Base-by-base conservation (phyloP, 257 asterid species). In the Linderniella brevidens region DNA sequence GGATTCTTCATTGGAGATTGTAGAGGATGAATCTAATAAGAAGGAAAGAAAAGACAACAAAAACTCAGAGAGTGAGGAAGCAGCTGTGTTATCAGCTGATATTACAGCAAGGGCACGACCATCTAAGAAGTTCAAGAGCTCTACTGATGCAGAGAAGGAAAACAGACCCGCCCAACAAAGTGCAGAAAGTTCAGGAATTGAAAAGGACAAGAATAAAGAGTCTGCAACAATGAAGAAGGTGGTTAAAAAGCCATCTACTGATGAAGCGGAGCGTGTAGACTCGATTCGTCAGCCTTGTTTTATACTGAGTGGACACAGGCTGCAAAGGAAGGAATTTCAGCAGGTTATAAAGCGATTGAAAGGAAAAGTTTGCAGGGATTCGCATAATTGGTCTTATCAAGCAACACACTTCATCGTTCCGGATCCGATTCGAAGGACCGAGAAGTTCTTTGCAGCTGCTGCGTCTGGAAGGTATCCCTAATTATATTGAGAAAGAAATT, bases 371-470 rank as follows among this genome's bases (percentile, higher is more conserved):
- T 88, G 98, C 62, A 70, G 86, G 64, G 98, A 84, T 61, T 70
- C 94, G 67, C 98, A 90, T 65, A 75, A 69, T 38, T 90, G 98
- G 98, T 79, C 92, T 2, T 88, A 84, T 73, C 92, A 88, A 58
- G 98, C 96, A 57, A 90, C 98, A 42, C 94, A 90, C 64, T 75
- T 79, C 58, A 63, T 90, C 59, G 81, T 77, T 56, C 96, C 98
- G 0, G 96, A 79, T 56, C 96, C 96, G 11, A 36, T 85, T 9
- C 67, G 76, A 59, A 68, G 98, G 73, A 90, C 98, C 0, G 98
- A 90, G 60, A 90, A 90, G 61, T 70, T 90, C 49, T 90, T 90
- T 19, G 98, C 96, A 19, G 96, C 96, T 58, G 96, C 88, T 13
- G 93, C 98, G 35, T 81, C 98, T 39, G 98, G 98, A 73, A 76